Conservation (phyloP, 371 early-diverging fungal genomes). For the Actinomortierella ambigua region DNA sequence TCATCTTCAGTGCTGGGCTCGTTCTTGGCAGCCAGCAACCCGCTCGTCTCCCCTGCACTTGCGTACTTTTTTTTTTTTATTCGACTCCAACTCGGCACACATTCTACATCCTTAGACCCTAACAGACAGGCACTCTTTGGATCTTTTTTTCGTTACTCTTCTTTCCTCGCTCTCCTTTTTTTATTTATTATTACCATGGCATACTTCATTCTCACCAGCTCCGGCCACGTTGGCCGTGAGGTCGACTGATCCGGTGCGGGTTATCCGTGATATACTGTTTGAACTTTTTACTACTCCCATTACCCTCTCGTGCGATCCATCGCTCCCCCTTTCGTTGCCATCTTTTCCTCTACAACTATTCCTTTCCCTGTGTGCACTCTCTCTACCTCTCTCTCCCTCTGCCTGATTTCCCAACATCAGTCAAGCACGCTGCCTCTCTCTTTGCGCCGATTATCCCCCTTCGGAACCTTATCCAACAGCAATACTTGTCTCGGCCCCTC, state of each 20-base stretch:
- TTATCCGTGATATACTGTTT: too few species aligned
- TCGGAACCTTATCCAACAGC: constrained; percentile 1
- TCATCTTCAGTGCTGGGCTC: too few species aligned
- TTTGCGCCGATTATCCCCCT: not conserved
- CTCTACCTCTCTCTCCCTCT: too few species aligned
- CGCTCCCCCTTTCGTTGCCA: too few species aligned
- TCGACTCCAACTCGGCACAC: not conserved
- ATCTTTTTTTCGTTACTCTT: constrained; percentile 9
- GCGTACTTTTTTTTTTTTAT: not conserved
- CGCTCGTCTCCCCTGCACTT: not conserved
- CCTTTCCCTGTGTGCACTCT: too few species aligned
- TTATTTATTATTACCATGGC: constrained; percentile 39
- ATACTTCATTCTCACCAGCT: constrained; percentile 43
- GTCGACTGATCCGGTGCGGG: constrained; percentile 36
- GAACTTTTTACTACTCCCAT: too few species aligned
- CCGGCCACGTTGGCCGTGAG: constrained; percentile 47
- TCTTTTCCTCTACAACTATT: too few species aligned
- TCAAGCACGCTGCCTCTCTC: too few species aligned
- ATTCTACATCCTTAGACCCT: constrained; percentile 35
- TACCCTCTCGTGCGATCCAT: too few species aligned
- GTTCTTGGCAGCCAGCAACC: too few species aligned
- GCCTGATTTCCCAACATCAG: too few species aligned
- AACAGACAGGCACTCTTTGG: constrained; percentile 44
- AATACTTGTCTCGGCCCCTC: not conserved
- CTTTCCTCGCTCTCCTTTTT: constrained; percentile 10